phyloP scores from a whole-genome alignment of 169 alveolate genomes.

The Eimeria acervulina region DNA sequence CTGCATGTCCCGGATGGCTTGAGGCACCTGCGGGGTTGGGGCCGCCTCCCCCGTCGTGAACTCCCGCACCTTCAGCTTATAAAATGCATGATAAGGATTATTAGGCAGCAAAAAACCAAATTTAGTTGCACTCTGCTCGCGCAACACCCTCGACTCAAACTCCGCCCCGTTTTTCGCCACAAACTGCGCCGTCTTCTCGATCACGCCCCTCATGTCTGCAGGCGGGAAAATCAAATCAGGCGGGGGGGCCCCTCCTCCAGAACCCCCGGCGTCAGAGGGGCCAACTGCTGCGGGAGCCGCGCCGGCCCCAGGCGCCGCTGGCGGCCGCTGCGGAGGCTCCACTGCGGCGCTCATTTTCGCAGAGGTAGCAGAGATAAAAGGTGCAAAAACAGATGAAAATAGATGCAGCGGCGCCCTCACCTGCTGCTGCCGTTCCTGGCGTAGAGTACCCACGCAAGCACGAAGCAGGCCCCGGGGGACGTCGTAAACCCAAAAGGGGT shows the following conservation, averaged over 20 bases:
- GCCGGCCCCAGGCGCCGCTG: background rate
- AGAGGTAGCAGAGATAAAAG: background rate
- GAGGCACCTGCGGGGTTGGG: constrained; percentile 89
- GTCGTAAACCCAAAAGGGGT: background rate
- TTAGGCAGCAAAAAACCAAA: constrained; percentile 91
- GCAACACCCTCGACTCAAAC: constrained; percentile 92
- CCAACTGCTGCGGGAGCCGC: constrained; percentile 15
- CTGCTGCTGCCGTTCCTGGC: constrained; percentile 16
- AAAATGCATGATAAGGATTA: constrained; percentile 93
- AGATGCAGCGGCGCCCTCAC: background rate
- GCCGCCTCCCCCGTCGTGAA: constrained; percentile 88
- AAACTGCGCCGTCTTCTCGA: constrained; percentile 95
- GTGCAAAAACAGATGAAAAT: background rate
- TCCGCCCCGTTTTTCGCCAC: constrained; percentile 95
- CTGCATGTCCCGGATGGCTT: constrained; percentile 89
- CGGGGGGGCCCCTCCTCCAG: constrained; percentile 17
- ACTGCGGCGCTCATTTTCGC: constrained; percentile 79
- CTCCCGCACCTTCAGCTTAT: constrained; percentile 91
- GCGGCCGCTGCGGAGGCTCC: constrained; percentile 70
- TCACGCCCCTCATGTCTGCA: constrained; percentile 90
- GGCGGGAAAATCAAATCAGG: constrained; percentile 93
- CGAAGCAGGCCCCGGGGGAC: background rate
- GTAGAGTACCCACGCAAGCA: background rate
- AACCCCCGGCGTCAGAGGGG: background rate
- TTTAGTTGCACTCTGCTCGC: constrained; percentile 89